Evolutionary conservation across 495 filamentous ascomycete genomes (phyloP), one percentile per base, ranked within the genome.

Genomic region (Chaetomium fimeti): DNA sequence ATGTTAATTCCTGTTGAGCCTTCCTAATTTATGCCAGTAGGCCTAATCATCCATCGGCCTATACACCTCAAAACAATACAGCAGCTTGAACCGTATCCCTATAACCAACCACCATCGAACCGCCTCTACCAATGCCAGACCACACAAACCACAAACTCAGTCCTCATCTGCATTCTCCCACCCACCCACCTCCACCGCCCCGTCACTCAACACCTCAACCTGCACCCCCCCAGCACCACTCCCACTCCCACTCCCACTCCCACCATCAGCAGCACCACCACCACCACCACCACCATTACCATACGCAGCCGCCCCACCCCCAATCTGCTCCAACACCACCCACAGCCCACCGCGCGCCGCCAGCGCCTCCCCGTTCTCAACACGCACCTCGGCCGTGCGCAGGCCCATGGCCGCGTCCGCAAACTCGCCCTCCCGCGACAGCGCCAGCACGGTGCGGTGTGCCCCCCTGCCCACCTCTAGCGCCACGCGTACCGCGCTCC

Each of bases 261-360:
- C 86, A 47, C 54, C 78, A 52, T 80, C 65, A 43, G 40, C 59
- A 49, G 40, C 80, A 74, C 57, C 48, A 4, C 49, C 62, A 48
- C 70, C 65, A 5, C 86, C 88, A 53, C 47, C 58, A 40, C 47
- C 80, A 72, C 57, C 53, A 5, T n/a, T n/a, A n/a, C 54, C 32
- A 9, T 36, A 36, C 4, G 32, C 5, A 36, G 32, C 9, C 32
- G n/a, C n/a, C n/a, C 38, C 62, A 40, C 72, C 67, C 18, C 86
- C 89, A 55, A 89, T 79, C 63, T 90, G 81, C 73, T 96, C 91
- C 63, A 97, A 77, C 16, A 96, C 89, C 62, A 96, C 75, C 88
- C 89, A 91, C 20, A 92, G 72, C 22, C 86, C 85, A n/a, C 80
- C 80, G 15, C 65, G 67, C 3, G 68, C 65, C 47, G 79, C 73